Evolutionary conservation across 306 rosid species (phyloP).

Genomic region (Vigna reflexopilosa): DNA sequence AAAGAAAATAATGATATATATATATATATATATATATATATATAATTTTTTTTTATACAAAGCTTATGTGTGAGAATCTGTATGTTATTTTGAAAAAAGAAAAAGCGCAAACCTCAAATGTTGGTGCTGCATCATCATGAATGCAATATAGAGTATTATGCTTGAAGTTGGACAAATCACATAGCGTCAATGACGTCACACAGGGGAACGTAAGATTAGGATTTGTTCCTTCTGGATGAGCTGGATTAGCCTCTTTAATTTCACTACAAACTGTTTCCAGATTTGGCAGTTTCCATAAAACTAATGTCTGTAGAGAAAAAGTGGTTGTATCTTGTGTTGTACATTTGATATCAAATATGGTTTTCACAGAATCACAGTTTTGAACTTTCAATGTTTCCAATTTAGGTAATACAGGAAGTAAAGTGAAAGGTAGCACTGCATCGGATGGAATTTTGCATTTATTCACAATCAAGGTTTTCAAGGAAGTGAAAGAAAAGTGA

Average conservation of each 20-base stretch:
- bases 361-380: not conserved
- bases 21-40: too few relatives aligned
- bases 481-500: conserved; percentile 15
- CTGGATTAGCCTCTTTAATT: not conserved
- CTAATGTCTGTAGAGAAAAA: too few relatives aligned
- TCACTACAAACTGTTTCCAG: not conserved
- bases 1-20: too few relatives aligned
- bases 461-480: not conserved
- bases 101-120: too few relatives aligned
- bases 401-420: conserved; percentile 16
- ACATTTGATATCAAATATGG: not conserved
- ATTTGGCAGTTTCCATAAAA: too few relatives aligned
- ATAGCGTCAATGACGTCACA: not conserved
- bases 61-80: too few relatives aligned
- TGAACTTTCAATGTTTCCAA: conserved; percentile 1
- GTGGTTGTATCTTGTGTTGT: too few relatives aligned
- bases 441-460: not conserved
- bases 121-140: too few relatives aligned
- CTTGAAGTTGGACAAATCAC: not conserved
- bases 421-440: conserved; percentile 10
- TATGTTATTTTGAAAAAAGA: too few relatives aligned
- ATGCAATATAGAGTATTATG: not conserved
- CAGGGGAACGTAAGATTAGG: not conserved
- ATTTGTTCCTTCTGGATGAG: not conserved
- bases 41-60: too few relatives aligned